Percentiles rank a stretch among this genome's conserved stretches.
These are phyloP conservation scores for Rhynchosporium graminicola DNA, from an alignment of 2,329 filamentous ascomycete species.

Conservation along the genomic window DNA sequence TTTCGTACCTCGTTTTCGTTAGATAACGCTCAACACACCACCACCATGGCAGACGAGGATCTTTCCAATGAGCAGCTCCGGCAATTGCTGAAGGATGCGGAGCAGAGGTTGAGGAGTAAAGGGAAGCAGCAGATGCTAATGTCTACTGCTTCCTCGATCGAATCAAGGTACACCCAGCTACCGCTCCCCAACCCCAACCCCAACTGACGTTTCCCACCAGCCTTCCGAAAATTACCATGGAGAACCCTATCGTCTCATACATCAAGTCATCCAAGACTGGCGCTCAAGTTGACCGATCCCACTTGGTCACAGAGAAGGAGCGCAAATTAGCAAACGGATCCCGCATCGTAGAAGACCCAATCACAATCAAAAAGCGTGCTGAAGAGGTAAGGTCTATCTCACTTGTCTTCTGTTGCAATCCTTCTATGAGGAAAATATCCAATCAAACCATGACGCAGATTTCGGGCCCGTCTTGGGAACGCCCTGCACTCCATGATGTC, in stretches of 20 bases:
- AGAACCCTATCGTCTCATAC: constrained; percentile 50
- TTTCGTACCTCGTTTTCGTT: constrained; percentile 4
- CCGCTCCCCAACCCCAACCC: constrained; percentile 1
- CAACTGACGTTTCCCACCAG: constrained; percentile 28
- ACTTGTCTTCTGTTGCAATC: constrained; percentile 5
- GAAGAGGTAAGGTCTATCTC: constrained; percentile 51
- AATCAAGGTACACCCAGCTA: constrained; percentile 26
- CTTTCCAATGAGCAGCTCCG: constrained; percentile 65
- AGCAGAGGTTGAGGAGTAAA: constrained; percentile 53
- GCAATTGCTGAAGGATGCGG: constrained; percentile 63
- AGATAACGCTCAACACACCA: constrained; percentile 5
- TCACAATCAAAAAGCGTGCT: constrained; percentile 48
- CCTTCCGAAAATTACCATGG: constrained; percentile 27
- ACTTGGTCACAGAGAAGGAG: constrained; percentile 50
- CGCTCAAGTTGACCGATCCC: constrained; percentile 53
- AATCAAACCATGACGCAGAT: constrained; percentile 75
- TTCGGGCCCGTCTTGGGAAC: constrained; percentile 77
- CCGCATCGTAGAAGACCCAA: constrained; percentile 55
- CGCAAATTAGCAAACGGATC: constrained; percentile 50
- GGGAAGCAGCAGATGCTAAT: constrained; percentile 19
- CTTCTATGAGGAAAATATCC: constrained; percentile 74
- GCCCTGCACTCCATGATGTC: constrained; percentile 68
- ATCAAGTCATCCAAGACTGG: constrained; percentile 53
- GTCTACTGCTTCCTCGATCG: constrained; percentile 22
- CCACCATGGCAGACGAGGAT: constrained; percentile 43